Percentiles rank a stretch among this genome's conserved stretches.
These are phyloP conservation scores for Pezicula radicicola DNA, from an alignment of 2,329 filamentous ascomycete species.

Conservation along the genomic window DNA sequence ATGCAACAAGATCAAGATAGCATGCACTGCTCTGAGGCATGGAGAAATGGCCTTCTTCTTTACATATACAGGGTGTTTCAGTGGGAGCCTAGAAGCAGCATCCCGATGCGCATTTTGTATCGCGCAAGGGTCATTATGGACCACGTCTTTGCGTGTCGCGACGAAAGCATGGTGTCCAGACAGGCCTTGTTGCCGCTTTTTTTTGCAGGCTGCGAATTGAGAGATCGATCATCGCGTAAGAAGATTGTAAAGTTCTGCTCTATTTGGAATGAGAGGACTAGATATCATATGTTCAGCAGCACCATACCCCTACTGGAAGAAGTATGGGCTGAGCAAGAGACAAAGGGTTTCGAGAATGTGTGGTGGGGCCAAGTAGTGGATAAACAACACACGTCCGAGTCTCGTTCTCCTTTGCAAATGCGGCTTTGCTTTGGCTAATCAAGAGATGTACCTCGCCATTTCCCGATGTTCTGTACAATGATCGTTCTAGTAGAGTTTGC, in stretches of 20 bases:
- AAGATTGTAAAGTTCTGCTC: constrained; percentile 6
- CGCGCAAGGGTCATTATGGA: constrained; percentile 3
- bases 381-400: constrained; percentile 1
- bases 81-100: neutral
- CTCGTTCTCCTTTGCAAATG: neutral
- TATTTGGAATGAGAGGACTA: constrained; percentile 1
- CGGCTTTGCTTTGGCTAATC: constrained; percentile 5
- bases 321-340: constrained; percentile 5
- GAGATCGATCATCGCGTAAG: neutral
- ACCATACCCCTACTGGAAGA: constrained; percentile 3
- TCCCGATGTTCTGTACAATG: too few species aligned
- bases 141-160: constrained; percentile 3
- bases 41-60: constrained; percentile 6
- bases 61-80: constrained; percentile 3
- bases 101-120: neutral
- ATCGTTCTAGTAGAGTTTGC: too few species aligned
- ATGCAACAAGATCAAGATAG: constrained; percentile 5
- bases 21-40: constrained; percentile 7
- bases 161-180: neutral
- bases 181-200: constrained; percentile 4
- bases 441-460: too few species aligned
- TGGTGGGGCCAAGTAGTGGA: constrained; percentile 7
- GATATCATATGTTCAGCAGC: constrained; percentile 4
- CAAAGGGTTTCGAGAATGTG: constrained; percentile 1
- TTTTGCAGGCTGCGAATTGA: constrained; percentile 4